Conservation (phyloP, 2,329 filamentous ascomycete species). For the Alternaria longipes region DNA sequence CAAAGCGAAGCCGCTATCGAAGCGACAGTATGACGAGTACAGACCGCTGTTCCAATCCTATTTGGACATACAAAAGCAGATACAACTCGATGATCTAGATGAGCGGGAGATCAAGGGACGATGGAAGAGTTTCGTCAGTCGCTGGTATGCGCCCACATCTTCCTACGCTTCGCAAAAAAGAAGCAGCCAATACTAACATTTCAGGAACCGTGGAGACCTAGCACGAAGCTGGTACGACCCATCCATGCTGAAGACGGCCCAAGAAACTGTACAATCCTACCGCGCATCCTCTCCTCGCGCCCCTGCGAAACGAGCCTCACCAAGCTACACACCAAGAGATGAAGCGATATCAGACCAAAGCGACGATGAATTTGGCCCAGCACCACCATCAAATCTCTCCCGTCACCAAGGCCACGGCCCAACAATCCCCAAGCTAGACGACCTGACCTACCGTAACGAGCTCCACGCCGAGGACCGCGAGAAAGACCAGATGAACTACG, state of each 20-base stretch:
- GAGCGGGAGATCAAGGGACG: conserved; percentile 80
- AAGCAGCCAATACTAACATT: conserved; percentile 54
- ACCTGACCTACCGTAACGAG: conserved; percentile 73
- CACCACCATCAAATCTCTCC: conserved; percentile 55
- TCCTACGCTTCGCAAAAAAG: not conserved
- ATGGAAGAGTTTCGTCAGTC: conserved; percentile 92
- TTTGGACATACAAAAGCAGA: conserved; percentile 84
- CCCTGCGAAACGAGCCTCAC: conserved; percentile 30
- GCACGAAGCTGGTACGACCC: conserved; percentile 95
- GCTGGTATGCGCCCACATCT: conserved; percentile 70
- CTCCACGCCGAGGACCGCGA: conserved; percentile 64
- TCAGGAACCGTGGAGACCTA: conserved; percentile 83
- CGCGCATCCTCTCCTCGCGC: conserved; percentile 21
- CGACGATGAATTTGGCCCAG: conserved; percentile 62
- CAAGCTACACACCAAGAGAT: conserved; percentile 24
- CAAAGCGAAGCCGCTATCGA: conserved; percentile 71
- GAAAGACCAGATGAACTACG: conserved; percentile 57
- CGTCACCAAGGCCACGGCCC: conserved; percentile 57
- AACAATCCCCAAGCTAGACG: conserved; percentile 74
- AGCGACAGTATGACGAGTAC: conserved; percentile 72
- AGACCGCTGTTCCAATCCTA: conserved; percentile 82
- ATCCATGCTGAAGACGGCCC: conserved; percentile 67
- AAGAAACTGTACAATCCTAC: conserved; percentile 44
- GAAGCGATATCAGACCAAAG: conserved; percentile 24
- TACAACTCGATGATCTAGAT: conserved; percentile 72